Evolutionary conservation across 495 filamentous ascomycete species (phyloP).

Genomic region (Lophiotrema nucula): DNA sequence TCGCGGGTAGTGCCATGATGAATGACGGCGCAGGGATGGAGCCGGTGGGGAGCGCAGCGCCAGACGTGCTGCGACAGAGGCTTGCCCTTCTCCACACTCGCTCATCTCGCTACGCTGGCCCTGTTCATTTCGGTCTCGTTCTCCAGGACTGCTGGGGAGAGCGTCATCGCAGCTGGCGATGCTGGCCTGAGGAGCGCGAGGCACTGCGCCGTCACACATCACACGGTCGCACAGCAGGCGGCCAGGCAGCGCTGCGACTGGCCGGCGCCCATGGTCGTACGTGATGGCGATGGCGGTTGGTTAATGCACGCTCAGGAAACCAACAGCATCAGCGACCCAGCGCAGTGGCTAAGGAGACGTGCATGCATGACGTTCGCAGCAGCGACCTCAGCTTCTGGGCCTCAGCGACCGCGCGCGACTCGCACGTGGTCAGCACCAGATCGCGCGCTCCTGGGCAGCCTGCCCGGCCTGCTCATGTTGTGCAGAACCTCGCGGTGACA

Average conservation of each 20-base stretch:
- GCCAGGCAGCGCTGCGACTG: not conserved
- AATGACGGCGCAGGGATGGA: slow-evolving; percentile 8
- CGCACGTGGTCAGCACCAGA: slow-evolving; percentile 1
- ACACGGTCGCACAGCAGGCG: not conserved
- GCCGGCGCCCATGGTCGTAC: not conserved
- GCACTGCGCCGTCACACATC: not conserved
- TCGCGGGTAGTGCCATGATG: not conserved
- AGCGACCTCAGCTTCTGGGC: not conserved
- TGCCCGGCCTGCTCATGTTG: not conserved
- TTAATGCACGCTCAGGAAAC: slow-evolving; percentile 6
- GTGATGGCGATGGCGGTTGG: slow-evolving; percentile 5
- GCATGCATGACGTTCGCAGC: slow-evolving; percentile 27
- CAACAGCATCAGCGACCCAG: slow-evolving; percentile 12
- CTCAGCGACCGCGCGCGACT: not conserved
- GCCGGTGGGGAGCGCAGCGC: not conserved
- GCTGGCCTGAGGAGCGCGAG: not conserved
- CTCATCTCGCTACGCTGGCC: slow-evolving; percentile 32
- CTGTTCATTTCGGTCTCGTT: slow-evolving; percentile 14
- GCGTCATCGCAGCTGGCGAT: not conserved
- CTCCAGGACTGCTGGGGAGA: not conserved
- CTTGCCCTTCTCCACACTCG: slow-evolving; percentile 34
- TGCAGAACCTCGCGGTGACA: not conserved
- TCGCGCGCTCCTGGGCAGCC: not conserved
- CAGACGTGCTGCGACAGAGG: slow-evolving; percentile 27
- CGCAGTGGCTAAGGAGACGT: slow-evolving; percentile 21